A percentile compares a stretch with the other conserved stretches of the same genome.
phyloP scores from a whole-genome alignment of 441 rosid species.

The Metrosideros polymorpha region DNA sequence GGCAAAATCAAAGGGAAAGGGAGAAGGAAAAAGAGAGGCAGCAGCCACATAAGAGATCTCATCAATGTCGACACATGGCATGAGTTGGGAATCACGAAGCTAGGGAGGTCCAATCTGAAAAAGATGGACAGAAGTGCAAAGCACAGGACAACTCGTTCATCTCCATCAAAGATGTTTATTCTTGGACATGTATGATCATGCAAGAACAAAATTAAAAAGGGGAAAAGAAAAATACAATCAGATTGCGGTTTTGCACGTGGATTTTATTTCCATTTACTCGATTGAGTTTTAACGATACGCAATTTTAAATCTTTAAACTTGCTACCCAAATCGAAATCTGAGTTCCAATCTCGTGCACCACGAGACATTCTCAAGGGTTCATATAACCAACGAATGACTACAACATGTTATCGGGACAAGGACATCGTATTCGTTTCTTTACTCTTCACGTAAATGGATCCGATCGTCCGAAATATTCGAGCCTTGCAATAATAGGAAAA shows the following conservation, averaged over 20 bases:
- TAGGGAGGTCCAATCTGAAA: not conserved
- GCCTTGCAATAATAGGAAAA: not conserved
- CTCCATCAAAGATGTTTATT: not conserved
- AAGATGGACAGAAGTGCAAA: not conserved
- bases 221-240: not conserved
- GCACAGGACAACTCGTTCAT: not conserved
- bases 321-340: not conserved
- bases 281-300: not conserved
- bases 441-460: not conserved
- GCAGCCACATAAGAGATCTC: not conserved
- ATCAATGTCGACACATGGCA: not conserved
- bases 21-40: not conserved
- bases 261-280: not conserved
- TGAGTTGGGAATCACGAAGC: not conserved
- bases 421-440: not conserved
- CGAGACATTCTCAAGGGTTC: not conserved
- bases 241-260: not conserved
- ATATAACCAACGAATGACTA: not conserved
- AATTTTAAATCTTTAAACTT: not conserved
- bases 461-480: not conserved
- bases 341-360: not conserved
- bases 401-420: not conserved
- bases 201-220: not conserved
- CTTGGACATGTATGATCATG: not conserved
- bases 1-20: not conserved